phyloP scores from a whole-genome alignment of 345 rosid genomes.

The Lagerstroemia speciosa region DNA sequence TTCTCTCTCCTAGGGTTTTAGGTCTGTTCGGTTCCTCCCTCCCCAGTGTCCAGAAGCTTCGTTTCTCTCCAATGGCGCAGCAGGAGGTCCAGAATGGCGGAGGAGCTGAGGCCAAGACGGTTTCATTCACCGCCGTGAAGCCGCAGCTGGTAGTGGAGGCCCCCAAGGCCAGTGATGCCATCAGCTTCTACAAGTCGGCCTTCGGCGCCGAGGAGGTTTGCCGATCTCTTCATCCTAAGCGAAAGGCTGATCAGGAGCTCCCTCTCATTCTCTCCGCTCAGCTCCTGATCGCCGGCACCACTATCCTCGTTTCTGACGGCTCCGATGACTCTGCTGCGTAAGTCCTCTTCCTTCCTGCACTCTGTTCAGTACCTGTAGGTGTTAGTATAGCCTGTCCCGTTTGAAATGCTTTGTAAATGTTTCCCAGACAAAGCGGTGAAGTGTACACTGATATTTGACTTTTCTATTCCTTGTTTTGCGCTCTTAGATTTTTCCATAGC shows the following conservation, averaged over 20 bases:
- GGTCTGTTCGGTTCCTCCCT: background rate
- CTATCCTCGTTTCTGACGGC: conserved; percentile 47
- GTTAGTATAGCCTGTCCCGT: background rate
- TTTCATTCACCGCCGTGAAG: conserved; percentile 46
- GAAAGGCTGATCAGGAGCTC: conserved; percentile 84
- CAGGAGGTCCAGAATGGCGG: conserved; percentile 49
- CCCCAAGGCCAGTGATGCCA: conserved; percentile 68
- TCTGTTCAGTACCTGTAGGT: background rate
- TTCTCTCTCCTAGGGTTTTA: background rate
- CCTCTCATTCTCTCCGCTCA: conserved; percentile 72
- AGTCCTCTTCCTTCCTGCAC: conserved; percentile 1
- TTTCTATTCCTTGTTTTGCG: background rate
- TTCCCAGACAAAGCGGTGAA: background rate
- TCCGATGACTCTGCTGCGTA: conserved; percentile 35
- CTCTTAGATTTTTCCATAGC: background rate
- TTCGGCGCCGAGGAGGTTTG: conserved; percentile 64
- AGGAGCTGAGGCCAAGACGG: conserved; percentile 29
- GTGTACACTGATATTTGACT: background rate
- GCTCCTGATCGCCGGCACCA: conserved; percentile 53
- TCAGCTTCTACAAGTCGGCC: conserved; percentile 71
- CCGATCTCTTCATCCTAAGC: conserved; percentile 64
- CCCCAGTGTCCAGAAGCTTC: background rate
- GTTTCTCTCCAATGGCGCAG: conserved; percentile 35
- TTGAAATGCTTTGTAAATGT: background rate
- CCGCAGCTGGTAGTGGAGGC: conserved; percentile 71